phyloP scores from a whole-genome alignment of 2,329 filamentous ascomycete genomes.

The Botrytis squamosa region DNA sequence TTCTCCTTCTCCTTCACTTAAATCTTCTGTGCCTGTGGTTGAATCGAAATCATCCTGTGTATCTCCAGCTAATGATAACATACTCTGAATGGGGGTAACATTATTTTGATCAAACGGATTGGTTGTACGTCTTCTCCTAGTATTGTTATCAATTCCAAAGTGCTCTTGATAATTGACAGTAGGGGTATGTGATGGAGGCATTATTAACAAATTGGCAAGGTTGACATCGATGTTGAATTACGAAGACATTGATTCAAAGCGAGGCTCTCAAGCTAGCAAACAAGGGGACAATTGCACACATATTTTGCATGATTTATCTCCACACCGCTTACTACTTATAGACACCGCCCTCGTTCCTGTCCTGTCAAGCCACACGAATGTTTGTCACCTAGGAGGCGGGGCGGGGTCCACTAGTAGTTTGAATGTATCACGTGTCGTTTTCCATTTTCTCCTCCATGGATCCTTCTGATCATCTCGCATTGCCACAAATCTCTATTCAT shows the following conservation, averaged over 20 bases:
- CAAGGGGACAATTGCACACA: no score
- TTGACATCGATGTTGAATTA: neutral
- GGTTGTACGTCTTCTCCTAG: constrained; percentile 7
- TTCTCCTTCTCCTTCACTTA: constrained; percentile 23
- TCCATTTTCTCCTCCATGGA: neutral
- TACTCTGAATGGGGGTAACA: neutral
- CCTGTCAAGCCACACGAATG: neutral
- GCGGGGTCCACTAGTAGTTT: no score
- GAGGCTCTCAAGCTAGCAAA: no score
- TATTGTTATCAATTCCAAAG: constrained; percentile 5
- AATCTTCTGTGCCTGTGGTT: neutral
- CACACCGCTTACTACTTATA: constrained; percentile 3
- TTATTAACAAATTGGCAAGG: neutral
- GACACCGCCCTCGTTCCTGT: neutral
- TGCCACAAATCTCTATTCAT: neutral
- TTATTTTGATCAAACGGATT: constrained; percentile 5
- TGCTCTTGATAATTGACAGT: constrained; percentile 16
- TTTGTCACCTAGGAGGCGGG: no score
- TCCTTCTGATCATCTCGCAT: neutral
- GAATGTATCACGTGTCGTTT: neutral
- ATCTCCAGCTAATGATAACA: neutral
- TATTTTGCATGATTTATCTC: neutral
- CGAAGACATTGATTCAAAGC: neutral
- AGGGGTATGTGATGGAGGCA: constrained; percentile 10
- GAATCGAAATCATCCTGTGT: neutral